Evolutionary conservation across 768 basidiomycete genomes (phyloP), one percentile per base, ranked within the genome.

Genomic region (Termitomyces bulborhizus): DNA sequence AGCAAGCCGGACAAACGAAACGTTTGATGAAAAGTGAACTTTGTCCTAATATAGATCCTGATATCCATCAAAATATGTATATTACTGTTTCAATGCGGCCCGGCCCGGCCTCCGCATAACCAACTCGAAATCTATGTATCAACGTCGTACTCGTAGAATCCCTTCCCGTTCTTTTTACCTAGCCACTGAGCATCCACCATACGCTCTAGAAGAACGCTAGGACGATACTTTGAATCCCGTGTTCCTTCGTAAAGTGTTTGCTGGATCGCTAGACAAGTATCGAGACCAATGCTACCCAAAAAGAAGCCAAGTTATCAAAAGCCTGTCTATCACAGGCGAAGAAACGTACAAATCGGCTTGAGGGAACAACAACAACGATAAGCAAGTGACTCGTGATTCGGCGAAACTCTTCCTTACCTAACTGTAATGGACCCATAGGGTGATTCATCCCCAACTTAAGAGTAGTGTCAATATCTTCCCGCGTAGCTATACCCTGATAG

Each of bases 151-250:
- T 95, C 92, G 65, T 97, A 98, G 70, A 98, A 98, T 16, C 95
- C 94, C 68, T 88, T 93, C 4, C 94, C 93, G 55, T 82, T 91
- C 77, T 96, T 96, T 76, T 79, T 86, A 11, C 96, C 96, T 50
- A 89, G 78, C 90, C 91, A 98, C 48, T 88, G 86, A 18, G 96
- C 96, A 66, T 96, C 92, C 4, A 98, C 96, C 96, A 98, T 98
- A 36, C 93, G 80, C 63, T 93, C 90, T 8, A 98, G 80, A 16
- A 98, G 77, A 26, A 94, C 78, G 57, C 88, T 86, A 0, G 96
- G 95, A 6, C 96, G 85, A 70, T 98, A 98, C 69, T 98, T 98
- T 8, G 89, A 90, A 70, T 98, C 96, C 0, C 89, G 83, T 8
- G 93, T 96, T 54, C 93, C 93, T 49, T 80, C 80, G 60, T 94